Conservation (phyloP, 148 eudicot species). For the Fallopia convolvulus region DNA sequence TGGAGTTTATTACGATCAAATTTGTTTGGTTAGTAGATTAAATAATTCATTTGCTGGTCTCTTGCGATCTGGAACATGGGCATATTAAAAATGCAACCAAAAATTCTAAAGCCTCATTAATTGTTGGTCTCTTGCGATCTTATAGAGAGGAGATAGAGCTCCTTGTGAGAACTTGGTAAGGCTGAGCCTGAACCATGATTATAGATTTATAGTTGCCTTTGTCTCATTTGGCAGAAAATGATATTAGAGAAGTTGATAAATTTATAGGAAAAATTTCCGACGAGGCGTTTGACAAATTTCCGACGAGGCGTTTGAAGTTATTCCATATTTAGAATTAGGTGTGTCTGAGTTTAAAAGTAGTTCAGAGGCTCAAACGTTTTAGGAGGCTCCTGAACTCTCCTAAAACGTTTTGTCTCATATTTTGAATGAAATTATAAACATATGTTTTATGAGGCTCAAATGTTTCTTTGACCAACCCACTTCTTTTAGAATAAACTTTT, state of each 20-base stretch:
- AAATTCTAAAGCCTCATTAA: conserved; percentile 29
- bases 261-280: neutral
- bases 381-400: too few relatives aligned
- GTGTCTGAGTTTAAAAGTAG: neutral
- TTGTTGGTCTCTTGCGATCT: conserved; percentile 77
- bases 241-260: neutral
- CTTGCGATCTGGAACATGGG: too few relatives aligned
- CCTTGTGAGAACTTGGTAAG: conserved; percentile 92
- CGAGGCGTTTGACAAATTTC: too few relatives aligned
- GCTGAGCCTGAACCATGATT: conserved; percentile 3
- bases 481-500: neutral
- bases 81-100: too few relatives aligned
- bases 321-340: neutral
- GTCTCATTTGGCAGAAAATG: neutral
- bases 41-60: too few relatives aligned
- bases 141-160: conserved; percentile 97
- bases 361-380: neutral
- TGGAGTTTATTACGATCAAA: too few relatives aligned
- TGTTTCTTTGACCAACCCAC: neutral
- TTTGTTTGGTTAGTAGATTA: too few relatives aligned
- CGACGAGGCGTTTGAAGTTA: neutral
- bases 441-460: neutral
- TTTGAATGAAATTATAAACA: neutral
- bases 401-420: too few relatives aligned
- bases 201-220: neutral